Evolutionary conservation across 352 stramenopile genomes (phyloP), one percentile per base, ranked within the genome.

Genomic region (Pythium periplocum): DNA sequence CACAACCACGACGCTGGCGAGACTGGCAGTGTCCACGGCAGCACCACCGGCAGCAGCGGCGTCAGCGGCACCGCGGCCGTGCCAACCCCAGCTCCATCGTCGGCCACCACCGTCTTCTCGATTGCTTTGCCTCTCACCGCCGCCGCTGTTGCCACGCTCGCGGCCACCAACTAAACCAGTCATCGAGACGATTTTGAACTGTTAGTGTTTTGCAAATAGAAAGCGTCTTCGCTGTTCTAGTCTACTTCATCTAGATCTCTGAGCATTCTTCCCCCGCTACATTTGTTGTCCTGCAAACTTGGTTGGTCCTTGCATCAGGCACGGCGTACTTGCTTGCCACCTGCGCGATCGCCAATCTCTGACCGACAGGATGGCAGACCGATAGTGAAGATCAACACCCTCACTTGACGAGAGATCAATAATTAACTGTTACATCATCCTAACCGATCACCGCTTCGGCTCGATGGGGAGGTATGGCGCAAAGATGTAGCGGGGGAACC

Each of bases 71-170:
- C 43, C 43, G 8, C 11, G 11, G 39, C 48, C 12, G 37, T 32
- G 40, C 11, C 39, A 17, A n/a, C 51, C 6, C 51, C 53, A 12
- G 45, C 38, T 4, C 45, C 8, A 17, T 41, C 46, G 31, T 37
- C 47, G 33, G 33, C 53, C 6, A 48, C 54, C 3, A 34, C 9
- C n/a, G 54, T 61, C 36, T 61, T 61, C 47, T 54, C 54, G 39
- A 55, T 61, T n/a, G 46, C 54, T n/a, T 33, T 61, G 39, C 54
- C 54, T n/a, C 54, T 61, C n/a, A 51, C 54, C 11, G 54, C 54
- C 3, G 54, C 40, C 1, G 47, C 54, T 11, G 34, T 61, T 33
- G 54, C 54, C 4, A 46, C 41, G 7, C 31, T 61, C 5, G 53
- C 47, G 39, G 47, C 53, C 6, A 45, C 30, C 32, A 30, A 53